Percentiles rank a stretch among this genome's conserved stretches.
phyloP scores from a whole-genome alignment of 768 basidiomycete genomes.

The Leucocoprinus leucothites region DNA sequence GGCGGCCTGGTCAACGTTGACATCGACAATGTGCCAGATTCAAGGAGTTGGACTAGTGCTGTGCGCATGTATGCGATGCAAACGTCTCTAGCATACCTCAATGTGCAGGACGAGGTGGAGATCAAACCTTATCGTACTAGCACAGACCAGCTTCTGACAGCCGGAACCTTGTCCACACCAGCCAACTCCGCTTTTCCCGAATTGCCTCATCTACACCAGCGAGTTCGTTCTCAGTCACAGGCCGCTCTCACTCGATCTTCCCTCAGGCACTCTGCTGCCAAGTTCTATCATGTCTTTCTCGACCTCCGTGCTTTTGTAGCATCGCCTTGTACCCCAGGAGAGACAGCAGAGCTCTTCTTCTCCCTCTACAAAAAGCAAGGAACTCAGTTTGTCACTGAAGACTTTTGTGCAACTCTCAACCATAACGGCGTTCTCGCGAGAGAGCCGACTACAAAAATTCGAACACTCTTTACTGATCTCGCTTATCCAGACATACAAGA shows the following conservation, averaged over 20 bases:
- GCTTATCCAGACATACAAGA: slow-evolving; percentile 82
- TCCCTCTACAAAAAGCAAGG: slow-evolving; percentile 87
- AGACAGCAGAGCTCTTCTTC: slow-evolving; percentile 92
- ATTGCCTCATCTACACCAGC: slow-evolving; percentile 31
- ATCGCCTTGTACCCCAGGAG: slow-evolving; percentile 84
- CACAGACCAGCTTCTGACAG: slow-evolving; percentile 42
- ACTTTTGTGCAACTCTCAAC: slow-evolving; percentile 86
- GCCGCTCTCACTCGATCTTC: slow-evolving; percentile 26
- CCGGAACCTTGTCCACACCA: slow-evolving; percentile 52
- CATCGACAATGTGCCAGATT: slow-evolving; percentile 77
- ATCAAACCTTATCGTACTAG: slow-evolving; percentile 39
- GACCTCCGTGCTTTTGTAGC: slow-evolving; percentile 93
- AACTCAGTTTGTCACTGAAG: slow-evolving; percentile 88
- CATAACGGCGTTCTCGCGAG: slow-evolving; percentile 88
- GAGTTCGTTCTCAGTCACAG: slow-evolving; percentile 37
- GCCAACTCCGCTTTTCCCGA: slow-evolving; percentile 76
- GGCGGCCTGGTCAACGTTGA: slow-evolving; percentile 91
- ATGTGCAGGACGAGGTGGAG: slow-evolving; percentile 41
- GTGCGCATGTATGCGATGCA: slow-evolving; percentile 93
- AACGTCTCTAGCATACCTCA: slow-evolving; percentile 74
- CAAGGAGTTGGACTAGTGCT: slow-evolving; percentile 83
- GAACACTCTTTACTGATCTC: slow-evolving; percentile 90
- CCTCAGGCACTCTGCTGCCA: slow-evolving; percentile 44
- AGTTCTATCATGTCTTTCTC: slow-evolving; percentile 88
- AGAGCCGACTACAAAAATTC: slow-evolving; percentile 70